Evolutionary conservation across 257 asterid genomes (phyloP), one percentile per base, ranked within the genome.

Genomic region (Solanum arcanum): DNA sequence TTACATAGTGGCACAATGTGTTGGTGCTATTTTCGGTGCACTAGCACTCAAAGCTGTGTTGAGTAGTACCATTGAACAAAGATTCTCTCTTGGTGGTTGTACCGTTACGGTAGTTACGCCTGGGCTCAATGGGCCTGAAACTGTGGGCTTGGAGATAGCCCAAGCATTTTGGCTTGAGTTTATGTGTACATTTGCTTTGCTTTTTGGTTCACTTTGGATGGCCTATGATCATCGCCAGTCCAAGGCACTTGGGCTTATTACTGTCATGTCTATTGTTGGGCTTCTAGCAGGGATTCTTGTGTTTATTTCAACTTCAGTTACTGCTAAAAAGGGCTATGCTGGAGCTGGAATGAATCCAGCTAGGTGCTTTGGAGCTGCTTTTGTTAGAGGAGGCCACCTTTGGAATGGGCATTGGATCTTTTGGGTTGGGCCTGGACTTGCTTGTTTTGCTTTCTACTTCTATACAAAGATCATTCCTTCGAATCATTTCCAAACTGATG

Each of bases 281-380:
- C 39, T 76, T 3, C 96, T 95, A 27, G 46, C 94, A 8, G 98
- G 98, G 2, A 87, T 95, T 0, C 92, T 95, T 12, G 97, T 94
- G 77, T 95, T 91, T 52, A 31, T 95, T 16, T 93, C 98, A 1
- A 88, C 97, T 29, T 73, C 96, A 0, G 94, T 95, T 13, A 94
- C 97, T 7, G 88, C 90, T 47, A 64, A 29, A 11, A 93, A 92
- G 87, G 98, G 98, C 0, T 93, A 94, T 2, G 94, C 91, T 5
- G 98, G 98, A 6, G 98, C 98, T 0, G 98, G 97, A 59, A 64
- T 95, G 89, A 95, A 95, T 83, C 98, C 98, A 39, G 98, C 98
- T 0, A 83, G 98, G 91, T 95, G 98, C 84, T 72, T 95, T 0
- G 98, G 98, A 25, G 90, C 98, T 3, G 96, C 97, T 16, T 39